Conservation (phyloP, 805 yeast species). For the Candida saitoana region DNA sequence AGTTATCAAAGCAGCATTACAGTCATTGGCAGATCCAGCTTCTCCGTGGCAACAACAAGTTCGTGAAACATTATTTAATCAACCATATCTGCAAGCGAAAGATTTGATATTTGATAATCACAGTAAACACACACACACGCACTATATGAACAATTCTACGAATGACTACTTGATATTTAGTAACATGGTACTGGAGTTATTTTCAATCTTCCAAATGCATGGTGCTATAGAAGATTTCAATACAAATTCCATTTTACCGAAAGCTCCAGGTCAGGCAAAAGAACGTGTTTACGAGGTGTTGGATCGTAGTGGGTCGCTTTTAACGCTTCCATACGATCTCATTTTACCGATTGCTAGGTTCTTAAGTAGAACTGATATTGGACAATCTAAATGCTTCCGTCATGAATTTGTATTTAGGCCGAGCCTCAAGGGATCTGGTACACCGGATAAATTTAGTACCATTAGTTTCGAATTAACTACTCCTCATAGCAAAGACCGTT, state of each 20-base stretch:
- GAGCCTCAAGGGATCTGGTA: constrained; percentile 49
- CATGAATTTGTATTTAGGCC: constrained; percentile 82
- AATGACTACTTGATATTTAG: constrained; percentile 54
- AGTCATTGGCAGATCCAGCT: constrained; percentile 80
- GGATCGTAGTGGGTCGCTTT: constrained; percentile 81
- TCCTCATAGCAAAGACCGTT: constrained; percentile 38
- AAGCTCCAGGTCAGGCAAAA: constrained; percentile 60
- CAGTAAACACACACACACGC: constrained; percentile 21
- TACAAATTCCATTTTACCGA: constrained; percentile 69
- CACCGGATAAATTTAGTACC: constrained; percentile 74
- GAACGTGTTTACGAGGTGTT: constrained; percentile 74
- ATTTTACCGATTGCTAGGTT: constrained; percentile 86
- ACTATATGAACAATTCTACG: constrained; percentile 23
- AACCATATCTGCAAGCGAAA: constrained; percentile 78
- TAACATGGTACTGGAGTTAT: constrained; percentile 57
- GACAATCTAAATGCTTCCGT: constrained; percentile 60
- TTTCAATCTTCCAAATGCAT: constrained; percentile 65
- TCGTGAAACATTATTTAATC: constrained; percentile 77
- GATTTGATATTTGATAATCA: constrained; percentile 74
- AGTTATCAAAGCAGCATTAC: constrained; percentile 80
- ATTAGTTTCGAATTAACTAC: constrained; percentile 81
- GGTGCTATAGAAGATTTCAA: constrained; percentile 82
- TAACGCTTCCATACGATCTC: constrained; percentile 86
- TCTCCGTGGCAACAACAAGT: constrained; percentile 95
- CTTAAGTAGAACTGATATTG: constrained; percentile 57